Base-by-base conservation (phyloP, 352 stramenopile species). In the Globisporangium acanthophoron region DNA sequence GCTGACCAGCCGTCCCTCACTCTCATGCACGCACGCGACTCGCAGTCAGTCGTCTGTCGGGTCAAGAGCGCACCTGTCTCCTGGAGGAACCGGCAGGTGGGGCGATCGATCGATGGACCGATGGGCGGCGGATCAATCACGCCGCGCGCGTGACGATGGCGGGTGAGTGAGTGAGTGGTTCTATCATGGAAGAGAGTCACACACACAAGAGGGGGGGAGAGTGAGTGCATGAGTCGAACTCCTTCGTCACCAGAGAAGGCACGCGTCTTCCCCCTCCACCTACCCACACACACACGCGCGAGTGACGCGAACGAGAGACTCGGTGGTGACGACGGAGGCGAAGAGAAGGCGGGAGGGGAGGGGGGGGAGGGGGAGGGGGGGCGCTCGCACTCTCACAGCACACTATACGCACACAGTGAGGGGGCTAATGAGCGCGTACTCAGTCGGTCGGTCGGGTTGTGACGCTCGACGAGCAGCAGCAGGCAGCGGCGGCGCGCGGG, bases 41-140 rank as follows among this genome's bases (percentile, higher is more conserved):
- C 35, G 35, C 35, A 40, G 2, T 15, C 35, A 15, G 11, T 12
- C 21, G 21, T 40, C 35, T 40, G 5, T 40, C 11, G 11, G 35
- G 9, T 8, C 2, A 15, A 40, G 7, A 40, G 12, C 37, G 43
- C n/a, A 56, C 46, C 29, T 62, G 21, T 24, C 37, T 4, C 37
- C 21, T 24, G 21, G 37, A 43, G 3, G 37, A 43, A 43, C 13
- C 12, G 20, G 27, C 56, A 54, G 44, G 45, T 46, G 58, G 52
- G 37, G 48, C 24, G 58, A 65, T 65, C 59, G 59, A 65, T 60
- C 54, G 53, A 59, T 65, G 46, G 59, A 65, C 50, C 59, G 57
- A 62, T 62, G 37, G 37, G 43, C 43, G 43, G 40, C 47, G 20
- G 49, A 62, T 62, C 57, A 62, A 56, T 53, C 49, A 57, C 57